Percentiles rank a stretch among this genome's conserved stretches.
These are phyloP conservation scores for Rhodotorula mucilaginosa DNA, from an alignment of 1,284 basidiomycete species.

Conservation along the genomic window DNA sequence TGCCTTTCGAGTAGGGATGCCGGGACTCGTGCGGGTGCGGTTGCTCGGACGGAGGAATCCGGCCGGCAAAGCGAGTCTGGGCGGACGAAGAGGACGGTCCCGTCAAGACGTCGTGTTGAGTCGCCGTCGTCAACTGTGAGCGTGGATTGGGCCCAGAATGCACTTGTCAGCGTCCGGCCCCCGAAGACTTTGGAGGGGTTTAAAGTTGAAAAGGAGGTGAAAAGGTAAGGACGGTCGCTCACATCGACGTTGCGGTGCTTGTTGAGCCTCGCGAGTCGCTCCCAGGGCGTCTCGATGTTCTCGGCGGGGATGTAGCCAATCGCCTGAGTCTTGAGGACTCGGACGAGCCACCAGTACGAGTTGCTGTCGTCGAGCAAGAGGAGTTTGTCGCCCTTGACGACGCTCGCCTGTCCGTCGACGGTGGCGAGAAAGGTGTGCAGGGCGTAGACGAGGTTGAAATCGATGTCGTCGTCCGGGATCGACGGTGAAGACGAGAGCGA, in stretches of 20 bases:
- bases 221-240: constrained; percentile 48
- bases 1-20: constrained; percentile 39
- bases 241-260: constrained; percentile 97
- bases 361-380: constrained; percentile 94
- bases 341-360: constrained; percentile 97
- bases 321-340: constrained; percentile 94
- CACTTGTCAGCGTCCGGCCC: not conserved
- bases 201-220: not conserved
- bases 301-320: constrained; percentile 99
- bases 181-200: too few relatives aligned
- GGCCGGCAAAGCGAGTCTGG: constrained; percentile 42
- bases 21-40: constrained; percentile 40
- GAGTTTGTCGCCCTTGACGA: constrained; percentile 91
- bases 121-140: constrained; percentile 46
- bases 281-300: constrained; percentile 98
- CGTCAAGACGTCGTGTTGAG: constrained; percentile 45
- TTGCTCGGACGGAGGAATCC: constrained; percentile 42
- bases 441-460: constrained; percentile 85
- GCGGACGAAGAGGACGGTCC: constrained; percentile 44
- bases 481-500: constrained; percentile 68
- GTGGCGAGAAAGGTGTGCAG: constrained; percentile 91
- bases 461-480: constrained; percentile 83
- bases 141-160: not conserved
- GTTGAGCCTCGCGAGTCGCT: constrained; percentile 89
- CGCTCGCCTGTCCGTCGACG: constrained; percentile 92